Evolutionary conservation across 2,329 filamentous ascomycete species (phyloP).

Genomic region (Calonectria pseudoturangicola): DNA sequence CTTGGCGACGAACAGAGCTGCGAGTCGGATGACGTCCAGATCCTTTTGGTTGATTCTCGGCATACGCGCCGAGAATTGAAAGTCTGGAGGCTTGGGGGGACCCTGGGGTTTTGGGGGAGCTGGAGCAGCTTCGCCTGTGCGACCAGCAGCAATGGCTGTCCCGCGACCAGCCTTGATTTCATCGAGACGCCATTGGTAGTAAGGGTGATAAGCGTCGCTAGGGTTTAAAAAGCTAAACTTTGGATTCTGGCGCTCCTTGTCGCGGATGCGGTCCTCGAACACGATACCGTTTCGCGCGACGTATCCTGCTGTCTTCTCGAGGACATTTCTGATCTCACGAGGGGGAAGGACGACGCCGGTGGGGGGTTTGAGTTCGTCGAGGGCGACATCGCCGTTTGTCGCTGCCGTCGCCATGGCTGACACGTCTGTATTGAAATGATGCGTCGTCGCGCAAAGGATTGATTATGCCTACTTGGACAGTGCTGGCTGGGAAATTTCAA

Average conservation of each 20-base stretch:
- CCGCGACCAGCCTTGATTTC: conserved; percentile 91
- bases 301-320: conserved; percentile 97
- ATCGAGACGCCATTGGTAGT: conserved; percentile 91
- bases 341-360: conserved; percentile 91
- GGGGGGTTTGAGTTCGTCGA: conserved; percentile 85
- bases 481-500: conserved; percentile 54
- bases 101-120: conserved; percentile 82
- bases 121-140: conserved; percentile 76
- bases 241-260: conserved; percentile 88
- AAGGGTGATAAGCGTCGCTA: conserved; percentile 89
- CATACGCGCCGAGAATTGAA: conserved; percentile 96
- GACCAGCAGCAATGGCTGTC: conserved; percentile 84
- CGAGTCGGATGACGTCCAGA: conserved; percentile 83
- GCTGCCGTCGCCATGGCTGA: conserved; percentile 58
- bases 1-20: conserved; percentile 93
- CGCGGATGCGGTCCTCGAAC: conserved; percentile 89
- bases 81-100: conserved; percentile 89
- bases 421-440: conserved; percentile 25
- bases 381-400: conserved; percentile 72
- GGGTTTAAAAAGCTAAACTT: conserved; percentile 92
- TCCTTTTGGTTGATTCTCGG: conserved; percentile 97
- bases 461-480: conserved; percentile 12
- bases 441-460: conserved; percentile 30
- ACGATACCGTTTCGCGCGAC: conserved; percentile 81
- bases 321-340: conserved; percentile 86